phyloP scores from a whole-genome alignment of 2,329 filamentous ascomycete species.

The Bisporella sp. region DNA sequence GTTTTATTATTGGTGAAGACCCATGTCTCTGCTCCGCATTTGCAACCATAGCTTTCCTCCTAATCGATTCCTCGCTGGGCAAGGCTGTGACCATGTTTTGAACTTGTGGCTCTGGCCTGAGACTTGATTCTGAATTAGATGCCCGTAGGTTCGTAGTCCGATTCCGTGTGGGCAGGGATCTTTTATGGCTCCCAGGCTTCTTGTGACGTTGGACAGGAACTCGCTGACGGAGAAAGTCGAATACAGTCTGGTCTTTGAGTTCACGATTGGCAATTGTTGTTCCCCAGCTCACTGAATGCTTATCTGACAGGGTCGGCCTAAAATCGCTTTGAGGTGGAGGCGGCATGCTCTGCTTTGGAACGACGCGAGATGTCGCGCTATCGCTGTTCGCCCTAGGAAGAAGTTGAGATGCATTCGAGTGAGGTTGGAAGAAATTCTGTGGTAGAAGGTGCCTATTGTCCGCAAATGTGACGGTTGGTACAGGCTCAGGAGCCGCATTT shows the following conservation, averaged over 20 bases:
- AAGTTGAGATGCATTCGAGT: conserved; percentile 36
- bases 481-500: conserved; percentile 46
- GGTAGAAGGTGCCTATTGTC: conserved; percentile 94
- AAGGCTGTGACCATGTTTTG: conserved; percentile 5
- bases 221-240: conserved; percentile 79
- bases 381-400: conserved; percentile 19
- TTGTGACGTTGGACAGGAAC: conserved; percentile 76
- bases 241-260: conserved; percentile 83
- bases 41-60: conserved; percentile 23
- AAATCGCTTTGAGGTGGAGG: conserved; percentile 11
- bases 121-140: conserved; percentile 26
- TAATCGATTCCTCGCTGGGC: conserved; percentile 39
- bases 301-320: conserved; percentile 43
- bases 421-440: conserved; percentile 64
- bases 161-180: conserved; percentile 50
- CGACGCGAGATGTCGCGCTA: conserved; percentile 20
- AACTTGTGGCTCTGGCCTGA: conserved; percentile 18
- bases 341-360: conserved; percentile 22
- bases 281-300: conserved; percentile 69
- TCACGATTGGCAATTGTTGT: conserved; percentile 86
- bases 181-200: conserved; percentile 54
- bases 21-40: conserved; percentile 17
- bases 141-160: conserved; percentile 32
- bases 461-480: conserved; percentile 87
- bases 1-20: conserved; percentile 6